Evolutionary conservation across 768 basidiomycete genomes (phyloP).

Genomic region (Boletus patriciae): DNA sequence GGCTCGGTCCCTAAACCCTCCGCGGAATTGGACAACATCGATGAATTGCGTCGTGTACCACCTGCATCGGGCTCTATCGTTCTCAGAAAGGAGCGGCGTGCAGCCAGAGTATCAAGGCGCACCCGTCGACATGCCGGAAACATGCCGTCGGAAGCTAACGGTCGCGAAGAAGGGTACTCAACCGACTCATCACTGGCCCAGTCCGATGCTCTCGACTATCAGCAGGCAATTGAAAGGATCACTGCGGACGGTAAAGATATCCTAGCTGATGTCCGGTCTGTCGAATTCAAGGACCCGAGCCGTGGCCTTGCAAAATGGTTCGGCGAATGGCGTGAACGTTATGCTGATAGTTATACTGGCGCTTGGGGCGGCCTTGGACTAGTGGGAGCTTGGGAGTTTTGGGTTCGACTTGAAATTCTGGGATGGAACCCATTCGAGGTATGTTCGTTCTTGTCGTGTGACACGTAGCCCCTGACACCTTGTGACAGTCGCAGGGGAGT

Average conservation of each 20-base stretch:
- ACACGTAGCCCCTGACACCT: slow-evolving; percentile 4
- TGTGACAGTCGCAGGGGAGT: slow-evolving; percentile 45
- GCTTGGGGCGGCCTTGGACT: slow-evolving; percentile 90
- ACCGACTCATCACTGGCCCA: slow-evolving; percentile 76
- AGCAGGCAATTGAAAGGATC: slow-evolving; percentile 57
- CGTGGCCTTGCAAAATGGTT: slow-evolving; percentile 68
- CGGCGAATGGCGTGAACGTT: slow-evolving; percentile 71
- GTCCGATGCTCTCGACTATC: slow-evolving; percentile 69
- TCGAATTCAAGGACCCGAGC: slow-evolving; percentile 80
- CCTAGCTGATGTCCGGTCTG: slow-evolving; percentile 77
- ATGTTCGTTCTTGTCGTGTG: slow-evolving; percentile 20
- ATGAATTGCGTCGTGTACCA: slow-evolving; percentile 60
- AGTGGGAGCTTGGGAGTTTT: slow-evolving; percentile 92
- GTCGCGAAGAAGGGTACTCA: slow-evolving; percentile 76
- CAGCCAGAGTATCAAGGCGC: slow-evolving; percentile 59
- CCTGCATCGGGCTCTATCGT: slow-evolving; percentile 47
- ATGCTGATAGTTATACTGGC: slow-evolving; percentile 77
- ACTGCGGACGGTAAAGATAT: slow-evolving; percentile 52
- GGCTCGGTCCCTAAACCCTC: slow-evolving; percentile 47
- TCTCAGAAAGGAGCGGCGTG: slow-evolving; percentile 53
- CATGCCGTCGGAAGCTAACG: slow-evolving; percentile 23
- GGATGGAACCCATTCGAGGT: slow-evolving; percentile 90
- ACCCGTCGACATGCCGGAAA: slow-evolving; percentile 40
- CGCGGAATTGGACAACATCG: slow-evolving; percentile 45
- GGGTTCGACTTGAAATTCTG: slow-evolving; percentile 82